These are phyloP conservation scores for Vanderwaltozyma verrucispora DNA, from an alignment of 805 yeast genomes.

Conservation along the genomic window DNA sequence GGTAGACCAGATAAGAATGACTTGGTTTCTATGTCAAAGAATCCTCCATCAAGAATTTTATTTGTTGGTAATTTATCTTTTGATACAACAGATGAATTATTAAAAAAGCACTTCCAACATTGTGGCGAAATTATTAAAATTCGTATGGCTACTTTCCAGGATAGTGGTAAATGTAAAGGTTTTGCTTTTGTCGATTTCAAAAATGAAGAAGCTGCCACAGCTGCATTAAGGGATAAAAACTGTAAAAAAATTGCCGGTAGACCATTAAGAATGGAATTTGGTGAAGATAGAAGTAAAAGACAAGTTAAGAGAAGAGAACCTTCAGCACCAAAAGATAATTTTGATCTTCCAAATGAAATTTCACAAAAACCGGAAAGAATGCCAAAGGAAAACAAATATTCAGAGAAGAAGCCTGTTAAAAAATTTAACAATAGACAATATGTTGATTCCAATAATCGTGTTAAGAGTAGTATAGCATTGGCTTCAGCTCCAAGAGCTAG, in stretches of 20 bases:
- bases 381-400: conserved; percentile 5
- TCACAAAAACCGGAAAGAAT: conserved; percentile 4
- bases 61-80: conserved; percentile 92
- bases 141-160: conserved; percentile 98
- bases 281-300: conserved; percentile 87
- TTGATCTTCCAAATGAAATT: conserved; percentile 14
- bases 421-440: conserved; percentile 11
- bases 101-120: conserved; percentile 76
- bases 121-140: conserved; percentile 80
- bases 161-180: conserved; percentile 92
- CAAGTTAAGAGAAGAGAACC: conserved; percentile 34
- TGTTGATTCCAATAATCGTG: conserved; percentile 37
- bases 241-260: conserved; percentile 62
- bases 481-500: conserved; percentile 84
- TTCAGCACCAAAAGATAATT: conserved; percentile 19
- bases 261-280: conserved; percentile 77
- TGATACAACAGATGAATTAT: conserved; percentile 73
- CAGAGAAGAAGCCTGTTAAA: conserved; percentile 21
- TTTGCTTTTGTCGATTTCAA: conserved; percentile 86
- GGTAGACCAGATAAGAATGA: conserved; percentile 70
- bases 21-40: conserved; percentile 43
- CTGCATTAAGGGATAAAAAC: conserved; percentile 64
- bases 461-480: conserved; percentile 73
- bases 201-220: conserved; percentile 70
- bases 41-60: conserved; percentile 80